phyloP scores from a whole-genome alignment of 805 yeast genomes.

The Wickerhamiella sorbophila region DNA sequence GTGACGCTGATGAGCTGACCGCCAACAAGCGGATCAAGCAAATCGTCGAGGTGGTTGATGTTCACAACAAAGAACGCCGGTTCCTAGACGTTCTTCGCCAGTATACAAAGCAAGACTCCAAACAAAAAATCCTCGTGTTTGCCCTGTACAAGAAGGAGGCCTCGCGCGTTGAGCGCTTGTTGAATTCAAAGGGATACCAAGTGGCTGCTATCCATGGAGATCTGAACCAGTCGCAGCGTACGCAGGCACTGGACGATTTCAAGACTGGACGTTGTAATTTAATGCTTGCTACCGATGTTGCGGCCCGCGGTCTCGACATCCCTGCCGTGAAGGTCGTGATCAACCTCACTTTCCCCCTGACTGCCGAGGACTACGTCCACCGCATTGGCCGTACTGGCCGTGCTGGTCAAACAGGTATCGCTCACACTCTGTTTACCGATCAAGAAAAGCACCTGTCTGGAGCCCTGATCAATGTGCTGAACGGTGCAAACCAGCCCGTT shows the following conservation, averaged over 20 bases:
- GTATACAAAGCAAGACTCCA: conserved; percentile 38
- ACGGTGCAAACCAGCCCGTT: conserved; percentile 89
- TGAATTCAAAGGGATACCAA: conserved; percentile 55
- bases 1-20: conserved; percentile 82
- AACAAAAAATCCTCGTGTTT: conserved; percentile 75
- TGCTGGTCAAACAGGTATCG: conserved; percentile 90
- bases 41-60: conserved; percentile 83
- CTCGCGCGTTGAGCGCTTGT: conserved; percentile 65
- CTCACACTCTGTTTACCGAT: conserved; percentile 91
- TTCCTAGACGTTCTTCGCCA: conserved; percentile 56
- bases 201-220: conserved; percentile 97
- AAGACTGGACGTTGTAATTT: conserved; percentile 64
- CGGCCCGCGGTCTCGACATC: conserved; percentile 94
- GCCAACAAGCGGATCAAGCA: conserved; percentile 93
- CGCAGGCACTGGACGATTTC: conserved; percentile 71
- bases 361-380: conserved; percentile 94
- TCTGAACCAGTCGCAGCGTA: conserved; percentile 80
- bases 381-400: conserved; percentile 97
- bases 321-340: conserved; percentile 94
- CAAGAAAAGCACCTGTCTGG: conserved; percentile 95
- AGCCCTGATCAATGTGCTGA: conserved; percentile 76
- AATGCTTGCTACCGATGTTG: conserved; percentile 93
- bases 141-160: conserved; percentile 97
- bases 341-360: conserved; percentile 88
- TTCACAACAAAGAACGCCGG: conserved; percentile 61